Evolutionary conservation across 1,139 yeast genomes (phyloP).

Genomic region (Debaryomycetaceae sp.): DNA sequence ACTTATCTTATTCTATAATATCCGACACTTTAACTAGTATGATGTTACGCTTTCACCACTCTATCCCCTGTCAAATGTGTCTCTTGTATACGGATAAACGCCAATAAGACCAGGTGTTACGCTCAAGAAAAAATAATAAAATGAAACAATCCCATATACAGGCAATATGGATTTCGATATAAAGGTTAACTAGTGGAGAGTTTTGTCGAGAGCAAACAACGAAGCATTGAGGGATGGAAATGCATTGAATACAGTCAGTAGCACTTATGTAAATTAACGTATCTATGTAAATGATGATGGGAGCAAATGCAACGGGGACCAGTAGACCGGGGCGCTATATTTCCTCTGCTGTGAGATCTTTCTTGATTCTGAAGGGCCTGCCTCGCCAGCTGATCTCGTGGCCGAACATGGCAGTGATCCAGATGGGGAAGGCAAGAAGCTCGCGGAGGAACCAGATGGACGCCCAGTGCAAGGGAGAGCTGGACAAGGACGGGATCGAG

Average conservation of each 20-base stretch:
- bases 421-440: conserved; percentile 72
- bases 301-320: neutral
- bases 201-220: no score
- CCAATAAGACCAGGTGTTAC: neutral
- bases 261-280: neutral
- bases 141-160: neutral
- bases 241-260: no score
- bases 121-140: neutral
- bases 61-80: neutral
- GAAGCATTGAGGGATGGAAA: no score
- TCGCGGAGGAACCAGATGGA: conserved; percentile 67
- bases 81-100: neutral
- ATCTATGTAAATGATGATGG: neutral
- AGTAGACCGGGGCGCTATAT: conserved; percentile 18
- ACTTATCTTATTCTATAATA: no score
- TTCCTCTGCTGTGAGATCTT: conserved; percentile 77
- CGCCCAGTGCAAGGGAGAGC: conserved; percentile 22
- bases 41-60: neutral
- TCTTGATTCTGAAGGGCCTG: conserved; percentile 64
- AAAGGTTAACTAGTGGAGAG: no score
- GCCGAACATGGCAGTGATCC: conserved; percentile 80
- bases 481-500: conserved; percentile 10
- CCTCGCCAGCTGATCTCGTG: conserved; percentile 82
- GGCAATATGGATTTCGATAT: neutral
- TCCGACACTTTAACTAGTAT: no score